Conservation (phyloP, 1,139 yeast genomes). For the Taphrina pruni region DNA sequence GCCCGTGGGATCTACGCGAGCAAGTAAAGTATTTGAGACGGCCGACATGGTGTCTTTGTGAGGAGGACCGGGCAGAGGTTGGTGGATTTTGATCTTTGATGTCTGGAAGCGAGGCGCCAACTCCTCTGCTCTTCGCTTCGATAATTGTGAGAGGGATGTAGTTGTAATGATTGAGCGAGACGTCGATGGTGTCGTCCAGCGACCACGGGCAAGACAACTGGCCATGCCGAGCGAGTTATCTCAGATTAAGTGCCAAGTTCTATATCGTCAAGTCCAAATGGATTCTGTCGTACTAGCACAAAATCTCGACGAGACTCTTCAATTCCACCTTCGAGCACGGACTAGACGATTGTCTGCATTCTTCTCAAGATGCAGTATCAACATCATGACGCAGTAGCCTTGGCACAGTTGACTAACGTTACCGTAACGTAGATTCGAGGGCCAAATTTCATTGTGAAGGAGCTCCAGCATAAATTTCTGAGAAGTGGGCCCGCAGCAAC, state of each 20-base stretch:
- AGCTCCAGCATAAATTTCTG: constrained; percentile 20
- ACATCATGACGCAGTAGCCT: no score
- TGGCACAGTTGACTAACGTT: no score
- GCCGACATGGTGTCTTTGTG: constrained; percentile 23
- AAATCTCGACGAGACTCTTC: no score
- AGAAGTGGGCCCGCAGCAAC: not conserved
- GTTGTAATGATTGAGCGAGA: constrained; percentile 19
- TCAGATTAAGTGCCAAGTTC: no score
- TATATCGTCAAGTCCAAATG: no score
- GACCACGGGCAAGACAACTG: constrained; percentile 15
- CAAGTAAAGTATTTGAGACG: constrained; percentile 8
- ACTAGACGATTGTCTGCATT: no score
- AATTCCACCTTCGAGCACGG: no score
- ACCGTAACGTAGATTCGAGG: not conserved
- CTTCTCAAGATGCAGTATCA: no score
- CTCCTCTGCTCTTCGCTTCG: not conserved
- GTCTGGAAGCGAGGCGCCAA: constrained; percentile 10
- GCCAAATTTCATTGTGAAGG: constrained; percentile 8
- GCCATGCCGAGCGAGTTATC: not conserved
- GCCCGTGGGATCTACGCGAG: constrained; percentile 32
- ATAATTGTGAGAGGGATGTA: constrained; percentile 5
- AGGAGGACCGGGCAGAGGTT: constrained; percentile 36
- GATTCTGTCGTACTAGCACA: no score
- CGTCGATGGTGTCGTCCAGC: not conserved
- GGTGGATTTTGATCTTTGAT: constrained; percentile 23